These are phyloP conservation scores for Lachancea sp. DNA, from an alignment of 805 yeast genomes.

Conservation along the genomic window DNA sequence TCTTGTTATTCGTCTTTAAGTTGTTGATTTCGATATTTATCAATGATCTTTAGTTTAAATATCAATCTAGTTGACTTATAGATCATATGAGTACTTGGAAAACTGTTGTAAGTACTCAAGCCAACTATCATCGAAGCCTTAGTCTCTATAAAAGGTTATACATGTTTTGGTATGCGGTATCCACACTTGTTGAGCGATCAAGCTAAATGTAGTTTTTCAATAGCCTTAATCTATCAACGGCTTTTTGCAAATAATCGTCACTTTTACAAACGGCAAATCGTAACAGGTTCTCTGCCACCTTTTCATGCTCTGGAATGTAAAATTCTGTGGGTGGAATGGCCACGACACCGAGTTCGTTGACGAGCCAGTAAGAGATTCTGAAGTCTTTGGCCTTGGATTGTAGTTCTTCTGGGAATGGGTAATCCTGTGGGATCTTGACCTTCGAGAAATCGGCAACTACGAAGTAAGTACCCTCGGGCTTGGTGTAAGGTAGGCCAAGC, in stretches of 20 bases:
- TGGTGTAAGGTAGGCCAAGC: constrained; percentile 80
- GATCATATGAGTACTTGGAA: too few relatives aligned
- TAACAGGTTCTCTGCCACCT: constrained; percentile 73
- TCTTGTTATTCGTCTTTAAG: not conserved
- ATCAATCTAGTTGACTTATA: too few relatives aligned
- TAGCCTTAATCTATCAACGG: constrained; percentile 66
- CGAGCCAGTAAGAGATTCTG: constrained; percentile 85
- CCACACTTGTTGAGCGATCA: not conserved
- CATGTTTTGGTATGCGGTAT: not conserved
- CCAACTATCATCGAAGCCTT: not conserved
- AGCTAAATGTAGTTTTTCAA: constrained; percentile 55
- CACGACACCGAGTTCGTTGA: constrained; percentile 87
- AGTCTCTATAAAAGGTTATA: not conserved
- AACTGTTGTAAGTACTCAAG: not conserved
- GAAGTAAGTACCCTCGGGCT: constrained; percentile 91
- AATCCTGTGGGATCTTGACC: constrained; percentile 70
- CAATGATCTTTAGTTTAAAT: not conserved
- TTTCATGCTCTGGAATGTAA: constrained; percentile 61
- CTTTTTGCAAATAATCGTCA: constrained; percentile 70
- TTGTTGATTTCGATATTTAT: not conserved
- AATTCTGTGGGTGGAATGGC: constrained; percentile 98
- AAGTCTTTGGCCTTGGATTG: constrained; percentile 72
- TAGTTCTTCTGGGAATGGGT: constrained; percentile 66
- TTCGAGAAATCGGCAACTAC: constrained; percentile 81
- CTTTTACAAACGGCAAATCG: constrained; percentile 97